These are phyloP conservation scores for Salix arbutifolia DNA, from an alignment of 345 rosid genomes.

Conservation along the genomic window DNA sequence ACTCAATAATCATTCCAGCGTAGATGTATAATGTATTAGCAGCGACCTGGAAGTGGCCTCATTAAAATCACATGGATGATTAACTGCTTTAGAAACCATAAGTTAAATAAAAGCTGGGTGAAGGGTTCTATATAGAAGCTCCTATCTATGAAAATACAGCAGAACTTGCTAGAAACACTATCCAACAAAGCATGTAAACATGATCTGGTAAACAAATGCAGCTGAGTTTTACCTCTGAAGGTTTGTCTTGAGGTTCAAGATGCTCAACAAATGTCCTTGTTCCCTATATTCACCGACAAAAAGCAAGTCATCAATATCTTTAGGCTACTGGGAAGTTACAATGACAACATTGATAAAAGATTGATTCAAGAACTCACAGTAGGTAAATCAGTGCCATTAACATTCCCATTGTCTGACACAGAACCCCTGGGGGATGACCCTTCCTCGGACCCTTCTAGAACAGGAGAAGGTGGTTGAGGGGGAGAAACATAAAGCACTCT, in stretches of 20 bases:
- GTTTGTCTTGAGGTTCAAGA: slow-evolving; percentile 47
- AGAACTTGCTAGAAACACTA: slow-evolving; percentile 3
- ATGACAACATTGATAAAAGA: neutral
- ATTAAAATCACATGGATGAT: neutral
- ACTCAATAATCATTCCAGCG: neutral
- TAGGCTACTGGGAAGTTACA: neutral
- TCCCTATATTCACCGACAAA: slow-evolving; percentile 38
- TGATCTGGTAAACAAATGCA: neutral
- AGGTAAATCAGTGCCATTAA: slow-evolving; percentile 44
- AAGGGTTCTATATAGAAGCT: neutral
- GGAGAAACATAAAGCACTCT: slow-evolving; percentile 68
- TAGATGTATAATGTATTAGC: neutral
- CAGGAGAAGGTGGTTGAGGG: slow-evolving; percentile 74
- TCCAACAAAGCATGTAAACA: neutral
- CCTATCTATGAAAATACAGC: slow-evolving; percentile 1
- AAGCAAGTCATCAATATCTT: slow-evolving; percentile 9
- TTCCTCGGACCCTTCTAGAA: slow-evolving; percentile 72
- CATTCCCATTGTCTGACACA: slow-evolving; percentile 53
- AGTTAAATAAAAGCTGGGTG: neutral
- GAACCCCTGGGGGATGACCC: slow-evolving; percentile 73
- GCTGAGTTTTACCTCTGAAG: slow-evolving; percentile 44
- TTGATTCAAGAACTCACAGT: slow-evolving; percentile 34
- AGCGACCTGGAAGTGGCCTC: neutral
- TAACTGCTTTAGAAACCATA: neutral
- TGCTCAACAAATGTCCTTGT: slow-evolving; percentile 37